phyloP scores from a whole-genome alignment of 1,139 yeast genomes.

The Scheffersomyces parashehatae region DNA sequence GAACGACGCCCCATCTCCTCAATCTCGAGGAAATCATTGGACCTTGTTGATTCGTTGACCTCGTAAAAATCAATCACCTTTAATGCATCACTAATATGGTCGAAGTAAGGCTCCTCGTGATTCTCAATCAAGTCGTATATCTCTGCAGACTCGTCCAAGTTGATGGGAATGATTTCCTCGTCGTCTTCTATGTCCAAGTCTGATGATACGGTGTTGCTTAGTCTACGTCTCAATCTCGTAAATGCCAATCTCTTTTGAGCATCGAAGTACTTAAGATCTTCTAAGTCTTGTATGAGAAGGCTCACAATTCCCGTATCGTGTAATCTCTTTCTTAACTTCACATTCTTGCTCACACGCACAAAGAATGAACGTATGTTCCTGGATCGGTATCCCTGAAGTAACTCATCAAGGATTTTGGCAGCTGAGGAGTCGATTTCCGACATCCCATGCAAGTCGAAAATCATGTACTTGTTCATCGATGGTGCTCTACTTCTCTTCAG shows the following conservation, averaged over 20 bases:
- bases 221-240: neutral
- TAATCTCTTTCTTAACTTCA: conserved; percentile 30
- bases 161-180: neutral
- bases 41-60: conserved; percentile 3
- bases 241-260: conserved; percentile 14
- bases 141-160: conserved; percentile 2
- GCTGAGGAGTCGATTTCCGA: conserved; percentile 86
- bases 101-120: conserved; percentile 33
- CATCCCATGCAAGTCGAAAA: conserved; percentile 87
- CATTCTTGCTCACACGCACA: conserved; percentile 57
- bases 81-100: conserved; percentile 44
- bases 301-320: conserved; percentile 32
- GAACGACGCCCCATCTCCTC: conserved; percentile 7
- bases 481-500: conserved; percentile 56
- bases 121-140: conserved; percentile 31
- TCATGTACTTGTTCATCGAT: conserved; percentile 62
- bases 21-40: conserved; percentile 6
- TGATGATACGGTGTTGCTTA: neutral
- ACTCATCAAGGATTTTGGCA: conserved; percentile 67
- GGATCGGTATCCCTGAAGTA: conserved; percentile 53
- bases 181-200: neutral
- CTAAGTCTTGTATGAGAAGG: conserved; percentile 27
- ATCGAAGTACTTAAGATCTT: conserved; percentile 27
- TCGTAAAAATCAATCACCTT: conserved; percentile 43
- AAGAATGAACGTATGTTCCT: conserved; percentile 65